Evolutionary conservation across 768 basidiomycete species (phyloP).

Genomic region (Leccinum boreale): DNA sequence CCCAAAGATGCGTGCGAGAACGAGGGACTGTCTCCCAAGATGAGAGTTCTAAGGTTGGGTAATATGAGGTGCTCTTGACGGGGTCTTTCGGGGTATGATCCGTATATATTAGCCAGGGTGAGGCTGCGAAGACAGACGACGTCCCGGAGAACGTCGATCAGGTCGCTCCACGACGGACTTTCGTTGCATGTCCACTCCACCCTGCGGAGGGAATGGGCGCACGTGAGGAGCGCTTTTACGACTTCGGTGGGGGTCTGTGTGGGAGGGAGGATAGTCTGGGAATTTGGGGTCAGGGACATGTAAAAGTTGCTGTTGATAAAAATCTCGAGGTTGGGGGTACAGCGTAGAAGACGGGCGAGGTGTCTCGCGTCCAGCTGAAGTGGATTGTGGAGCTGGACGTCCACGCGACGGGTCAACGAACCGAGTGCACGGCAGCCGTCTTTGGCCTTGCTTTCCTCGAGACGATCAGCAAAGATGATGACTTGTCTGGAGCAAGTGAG

Average conservation of each 20-base stretch:
- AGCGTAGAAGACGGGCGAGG: slow-evolving; percentile 37
- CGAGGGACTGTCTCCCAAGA: slow-evolving; percentile 35
- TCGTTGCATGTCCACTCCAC: slow-evolving; percentile 47
- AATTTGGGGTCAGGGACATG: slow-evolving; percentile 20
- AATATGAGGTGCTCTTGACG: slow-evolving; percentile 28
- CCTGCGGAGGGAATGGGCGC: slow-evolving; percentile 36
- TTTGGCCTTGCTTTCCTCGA: slow-evolving; percentile 28
- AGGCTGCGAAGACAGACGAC: slow-evolving; percentile 38
- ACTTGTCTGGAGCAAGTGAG: slow-evolving; percentile 38
- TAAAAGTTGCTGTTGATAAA: slow-evolving; percentile 40
- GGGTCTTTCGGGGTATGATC: slow-evolving; percentile 24
- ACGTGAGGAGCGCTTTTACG: slow-evolving; percentile 32
- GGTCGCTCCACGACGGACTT: slow-evolving; percentile 38
- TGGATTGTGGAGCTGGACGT: slow-evolving; percentile 37
- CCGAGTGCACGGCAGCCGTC: slow-evolving; percentile 33
- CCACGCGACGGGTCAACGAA: slow-evolving; percentile 39
- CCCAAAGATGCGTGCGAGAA: slow-evolving; percentile 33
- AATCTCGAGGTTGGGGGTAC: slow-evolving; percentile 43
- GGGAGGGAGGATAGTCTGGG: slow-evolving; percentile 20
- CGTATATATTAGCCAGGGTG: slow-evolving; percentile 39
- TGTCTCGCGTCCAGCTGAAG: slow-evolving; percentile 17
- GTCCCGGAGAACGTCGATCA: slow-evolving; percentile 35
- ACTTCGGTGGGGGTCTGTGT: slow-evolving; percentile 32
- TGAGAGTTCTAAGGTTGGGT: slow-evolving; percentile 39
- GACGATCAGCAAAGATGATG: slow-evolving; percentile 29